Evolutionary conservation across 2,329 filamentous ascomycete species (phyloP), one percentile per base, ranked within the genome.

Genomic region (Venturia oleaginea): DNA sequence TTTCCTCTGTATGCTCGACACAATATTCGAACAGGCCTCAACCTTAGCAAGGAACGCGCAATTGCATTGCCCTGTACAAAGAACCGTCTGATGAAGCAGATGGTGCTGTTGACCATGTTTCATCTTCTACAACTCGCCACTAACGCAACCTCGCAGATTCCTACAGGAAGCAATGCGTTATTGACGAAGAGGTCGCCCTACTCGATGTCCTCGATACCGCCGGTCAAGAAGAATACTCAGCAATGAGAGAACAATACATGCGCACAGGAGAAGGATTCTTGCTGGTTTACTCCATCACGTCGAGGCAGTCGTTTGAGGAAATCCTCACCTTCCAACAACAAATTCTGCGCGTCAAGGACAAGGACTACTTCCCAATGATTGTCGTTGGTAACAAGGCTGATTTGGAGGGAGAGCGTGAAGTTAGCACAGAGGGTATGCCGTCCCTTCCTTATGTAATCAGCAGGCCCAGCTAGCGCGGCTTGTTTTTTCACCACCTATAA

Each of bases 191-290:
- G 80, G 92, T 97, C 70, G 94, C 94, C 62, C 85, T 99, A 67
- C 89, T 99, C 77, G 94, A 99, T 78, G 94, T 99, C 68, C 88
- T 97, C 76, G 94, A 99, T 78, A 99, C 94, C 64, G 94, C 94
- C 68, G 94, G 94, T 66, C 94, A 99, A 78, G 94, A 99, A 80
- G 94, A 99, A 81, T 99, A 97, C 82, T 96, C 92, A 65, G 94
- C 94, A 63, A 97, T 99, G 94, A 86, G 94, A 75, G 94, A 99
- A 82, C 94, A 97, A 80, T 99, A 97, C 84, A 99, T 99, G 93
- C 88, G 94, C 73, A 97, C 93, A 30, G 94, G 94, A 75, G 94
- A 99, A 79, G 94, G 94, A 63, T 99, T 99, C 80, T 81, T 99
- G 74, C 87, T 99, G 63, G 92, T 97, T 73, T 97, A 97, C 83